Percentiles rank a stretch among this genome's conserved stretches.
phyloP scores from a whole-genome alignment of 2,329 filamentous ascomycete genomes.

The Dendryphion nanum region DNA sequence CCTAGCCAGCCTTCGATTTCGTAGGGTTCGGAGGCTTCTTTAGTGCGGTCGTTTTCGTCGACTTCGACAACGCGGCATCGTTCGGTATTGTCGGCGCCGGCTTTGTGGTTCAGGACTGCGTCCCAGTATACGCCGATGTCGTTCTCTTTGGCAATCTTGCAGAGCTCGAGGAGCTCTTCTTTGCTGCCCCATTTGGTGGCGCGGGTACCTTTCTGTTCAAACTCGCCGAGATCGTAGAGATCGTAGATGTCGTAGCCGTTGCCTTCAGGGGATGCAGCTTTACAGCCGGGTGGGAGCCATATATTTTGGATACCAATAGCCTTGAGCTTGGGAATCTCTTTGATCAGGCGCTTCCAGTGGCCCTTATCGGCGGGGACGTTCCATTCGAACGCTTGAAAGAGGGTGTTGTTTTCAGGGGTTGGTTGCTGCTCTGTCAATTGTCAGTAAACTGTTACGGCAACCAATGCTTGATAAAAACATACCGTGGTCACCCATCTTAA shows the following conservation, averaged over 20 bases:
- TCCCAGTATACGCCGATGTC: slow-evolving; percentile 66
- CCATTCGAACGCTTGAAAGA: slow-evolving; percentile 74
- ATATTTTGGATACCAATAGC: slow-evolving; percentile 54
- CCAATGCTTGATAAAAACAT: too few species aligned
- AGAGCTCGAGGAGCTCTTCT: slow-evolving; percentile 58
- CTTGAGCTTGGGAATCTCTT: slow-evolving; percentile 54
- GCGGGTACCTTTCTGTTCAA: slow-evolving; percentile 64
- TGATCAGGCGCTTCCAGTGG: slow-evolving; percentile 61
- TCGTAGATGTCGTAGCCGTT: slow-evolving; percentile 67
- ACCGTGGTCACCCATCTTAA: too few species aligned
- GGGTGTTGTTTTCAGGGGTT: slow-evolving; percentile 41
- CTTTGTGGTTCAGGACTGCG: slow-evolving; percentile 71
- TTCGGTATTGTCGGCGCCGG: slow-evolving; percentile 65
- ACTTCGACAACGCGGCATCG: slow-evolving; percentile 63
- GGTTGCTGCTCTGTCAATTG: slow-evolving; percentile 32
- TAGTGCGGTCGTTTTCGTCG: slow-evolving; percentile 56
- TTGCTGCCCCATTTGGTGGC: slow-evolving; percentile 69
- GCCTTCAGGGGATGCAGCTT: slow-evolving; percentile 59
- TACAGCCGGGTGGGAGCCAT: slow-evolving; percentile 72
- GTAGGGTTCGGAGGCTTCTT: slow-evolving; percentile 54
- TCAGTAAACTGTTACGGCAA: too few species aligned
- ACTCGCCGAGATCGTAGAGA: slow-evolving; percentile 69
- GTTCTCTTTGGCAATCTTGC: slow-evolving; percentile 49
- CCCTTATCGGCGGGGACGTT: slow-evolving; percentile 59
- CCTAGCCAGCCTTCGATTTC: slow-evolving; percentile 68